Evolutionary conservation across 352 stramenopile species (phyloP), one percentile per base, ranked within the genome.

Genomic region (Phytophthora capsici): DNA sequence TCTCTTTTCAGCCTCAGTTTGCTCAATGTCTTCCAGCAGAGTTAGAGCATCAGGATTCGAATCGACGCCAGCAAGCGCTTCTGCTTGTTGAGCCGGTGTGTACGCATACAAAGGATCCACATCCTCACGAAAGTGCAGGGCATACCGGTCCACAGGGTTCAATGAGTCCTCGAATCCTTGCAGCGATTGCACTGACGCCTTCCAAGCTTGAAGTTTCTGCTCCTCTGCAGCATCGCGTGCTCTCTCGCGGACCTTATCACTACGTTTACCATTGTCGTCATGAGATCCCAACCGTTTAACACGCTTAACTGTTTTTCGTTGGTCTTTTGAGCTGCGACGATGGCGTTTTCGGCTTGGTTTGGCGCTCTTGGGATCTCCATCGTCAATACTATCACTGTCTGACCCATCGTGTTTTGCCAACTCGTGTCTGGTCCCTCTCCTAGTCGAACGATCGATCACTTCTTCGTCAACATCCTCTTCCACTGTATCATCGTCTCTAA

Each of bases 71-170:
- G 69, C 69, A 48, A 77, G 63, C 25, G 63, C 69, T 49, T 53
- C 64, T 2, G 58, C 69, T 63, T 77, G 69, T 14, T 77, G 69
- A 20, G 69, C 69, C 32, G 64, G 69, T 13, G 69, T 80, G 23
- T 93, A 90, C 16, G 81, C 66, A 58, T 81, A 92, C 25, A 90
- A 48, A 58, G 88, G 95, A 58, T 99, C 95, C 45, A 98, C 86
- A 20, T 96, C 73, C 68, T 97, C 86, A 36, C 94, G 91, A 40
- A 98, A 96, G 23, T 95, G 75, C 4, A 99, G 71, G 13, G 92
- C 96, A 61, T 99, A 98, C 1, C 91, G 78, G 62, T 99, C 97
- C 1, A 98, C 88, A 6, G 93, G 80, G 26, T 92, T 95, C 26
- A 99, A 75, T 20, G 90, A 96, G 57, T 94, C 87, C 55, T 98